Conservation (phyloP, 2,329 filamentous ascomycete species). For the Tolypocladium sp. region DNA sequence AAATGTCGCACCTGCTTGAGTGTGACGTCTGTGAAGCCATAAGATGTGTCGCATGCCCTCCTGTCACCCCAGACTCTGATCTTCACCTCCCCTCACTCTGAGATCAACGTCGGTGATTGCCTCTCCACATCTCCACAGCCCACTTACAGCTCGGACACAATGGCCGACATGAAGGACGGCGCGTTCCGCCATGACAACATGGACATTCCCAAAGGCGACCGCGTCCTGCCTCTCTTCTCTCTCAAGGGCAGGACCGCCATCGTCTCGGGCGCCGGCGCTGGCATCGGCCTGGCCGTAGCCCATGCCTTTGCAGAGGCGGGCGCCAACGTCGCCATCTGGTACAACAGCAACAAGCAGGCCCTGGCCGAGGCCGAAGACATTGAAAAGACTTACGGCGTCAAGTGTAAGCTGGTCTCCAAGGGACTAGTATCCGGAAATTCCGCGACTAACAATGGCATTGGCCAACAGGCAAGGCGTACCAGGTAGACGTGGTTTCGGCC, state of each 20-base stretch:
- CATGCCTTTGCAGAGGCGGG: slow-evolving; percentile 60
- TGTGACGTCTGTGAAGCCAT: not conserved
- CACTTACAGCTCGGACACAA: slow-evolving; percentile 8
- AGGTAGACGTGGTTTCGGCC: slow-evolving; percentile 49
- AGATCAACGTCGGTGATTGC: too few species aligned
- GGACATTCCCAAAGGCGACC: slow-evolving; percentile 31
- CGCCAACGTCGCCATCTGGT: slow-evolving; percentile 65
- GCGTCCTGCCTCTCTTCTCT: slow-evolving; percentile 58
- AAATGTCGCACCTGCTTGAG: not conserved
- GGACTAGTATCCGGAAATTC: too few species aligned
- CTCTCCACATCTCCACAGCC: not conserved
- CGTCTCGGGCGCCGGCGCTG: slow-evolving; percentile 56
- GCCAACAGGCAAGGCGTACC: slow-evolving; percentile 28
- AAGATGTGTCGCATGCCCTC: not conserved
- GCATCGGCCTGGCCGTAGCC: slow-evolving; percentile 58
- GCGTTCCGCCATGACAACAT: slow-evolving; percentile 51
- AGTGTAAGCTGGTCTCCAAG: slow-evolving; percentile 37
- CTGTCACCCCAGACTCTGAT: not conserved
- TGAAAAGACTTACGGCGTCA: slow-evolving; percentile 56
- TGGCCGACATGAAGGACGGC: slow-evolving; percentile 35
- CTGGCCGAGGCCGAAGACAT: slow-evolving; percentile 53
- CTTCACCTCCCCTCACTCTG: not conserved
- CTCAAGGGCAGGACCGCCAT: slow-evolving; percentile 63
- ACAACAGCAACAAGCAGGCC: slow-evolving; percentile 60
- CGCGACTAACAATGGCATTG: not conserved